A percentile compares a stretch with the other conserved stretches of the same genome.
These are phyloP conservation scores for Nakaseomyces delphensis DNA, from an alignment of 1,139 yeast species.

Conservation along the genomic window DNA sequence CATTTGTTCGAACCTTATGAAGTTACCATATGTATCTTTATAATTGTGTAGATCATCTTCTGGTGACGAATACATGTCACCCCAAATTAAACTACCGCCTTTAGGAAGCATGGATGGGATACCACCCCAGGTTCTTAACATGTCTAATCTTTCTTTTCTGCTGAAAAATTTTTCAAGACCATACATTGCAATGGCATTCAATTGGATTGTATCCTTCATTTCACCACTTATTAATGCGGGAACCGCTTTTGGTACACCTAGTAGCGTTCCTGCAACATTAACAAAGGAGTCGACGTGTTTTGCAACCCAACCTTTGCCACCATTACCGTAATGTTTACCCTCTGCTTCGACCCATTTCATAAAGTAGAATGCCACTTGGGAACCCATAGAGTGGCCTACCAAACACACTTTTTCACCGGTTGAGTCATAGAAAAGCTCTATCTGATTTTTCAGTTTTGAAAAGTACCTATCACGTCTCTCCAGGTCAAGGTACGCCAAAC, in stretches of 20 bases:
- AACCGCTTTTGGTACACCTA: conserved; percentile 91
- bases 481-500: conserved; percentile 79
- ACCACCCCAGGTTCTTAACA: conserved; percentile 86
- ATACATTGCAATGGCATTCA: conserved; percentile 85
- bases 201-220: conserved; percentile 94
- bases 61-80: conserved; percentile 41
- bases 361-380: conserved; percentile 79
- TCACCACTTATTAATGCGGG: conserved; percentile 92
- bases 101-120: conserved; percentile 93
- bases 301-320: conserved; percentile 83
- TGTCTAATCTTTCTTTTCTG: conserved; percentile 75
- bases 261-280: conserved; percentile 76
- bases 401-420: conserved; percentile 65
- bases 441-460: conserved; percentile 58
- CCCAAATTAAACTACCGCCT: conserved; percentile 91
- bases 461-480: conserved; percentile 84
- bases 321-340: conserved; percentile 74
- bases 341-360: conserved; percentile 93
- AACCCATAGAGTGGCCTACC: conserved; percentile 94
- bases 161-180: conserved; percentile 92
- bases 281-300: conserved; percentile 69
- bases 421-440: conserved; percentile 49
- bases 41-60: conserved; percentile 44
- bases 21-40: conserved; percentile 52
- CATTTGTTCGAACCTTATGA: conserved; percentile 53